These are phyloP conservation scores for Eucalyptus polyanthemos DNA, from an alignment of 345 rosid genomes.

Conservation along the genomic window DNA sequence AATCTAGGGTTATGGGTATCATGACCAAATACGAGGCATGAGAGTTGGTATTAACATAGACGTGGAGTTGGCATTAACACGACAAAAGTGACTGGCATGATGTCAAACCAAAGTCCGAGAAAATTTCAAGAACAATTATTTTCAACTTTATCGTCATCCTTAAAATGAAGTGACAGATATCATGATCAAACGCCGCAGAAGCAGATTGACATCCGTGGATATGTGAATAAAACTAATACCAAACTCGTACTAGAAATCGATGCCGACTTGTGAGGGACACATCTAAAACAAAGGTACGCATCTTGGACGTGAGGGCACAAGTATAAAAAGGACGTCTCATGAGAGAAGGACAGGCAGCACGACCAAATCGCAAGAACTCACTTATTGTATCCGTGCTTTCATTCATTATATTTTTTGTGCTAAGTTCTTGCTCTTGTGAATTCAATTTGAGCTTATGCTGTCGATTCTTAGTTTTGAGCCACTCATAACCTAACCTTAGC, in stretches of 20 bases:
- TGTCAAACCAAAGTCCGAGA: background rate
- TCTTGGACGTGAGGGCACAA: background rate
- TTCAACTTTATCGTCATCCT: background rate
- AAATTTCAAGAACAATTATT: background rate
- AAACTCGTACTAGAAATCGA: background rate
- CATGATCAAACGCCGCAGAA: rapidly evolving
- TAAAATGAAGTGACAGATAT: background rate
- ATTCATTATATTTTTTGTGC: background rate
- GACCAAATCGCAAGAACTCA: background rate
- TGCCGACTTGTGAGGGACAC: background rate
- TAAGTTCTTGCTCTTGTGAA: background rate
- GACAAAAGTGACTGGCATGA: background rate
- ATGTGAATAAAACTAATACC: background rate
- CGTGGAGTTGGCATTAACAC: background rate
- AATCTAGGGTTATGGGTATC: background rate
- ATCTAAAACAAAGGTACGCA: background rate
- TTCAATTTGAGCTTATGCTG: background rate
- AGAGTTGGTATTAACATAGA: background rate
- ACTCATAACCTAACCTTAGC: background rate
- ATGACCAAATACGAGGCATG: background rate
- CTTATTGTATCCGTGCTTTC: background rate
- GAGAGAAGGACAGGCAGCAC: background rate
- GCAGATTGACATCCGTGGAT: background rate
- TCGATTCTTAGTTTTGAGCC: background rate
- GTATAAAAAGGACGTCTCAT: background rate